phyloP scores from a whole-genome alignment of 2,329 filamentous ascomycete genomes.

The Microsporum canis region DNA sequence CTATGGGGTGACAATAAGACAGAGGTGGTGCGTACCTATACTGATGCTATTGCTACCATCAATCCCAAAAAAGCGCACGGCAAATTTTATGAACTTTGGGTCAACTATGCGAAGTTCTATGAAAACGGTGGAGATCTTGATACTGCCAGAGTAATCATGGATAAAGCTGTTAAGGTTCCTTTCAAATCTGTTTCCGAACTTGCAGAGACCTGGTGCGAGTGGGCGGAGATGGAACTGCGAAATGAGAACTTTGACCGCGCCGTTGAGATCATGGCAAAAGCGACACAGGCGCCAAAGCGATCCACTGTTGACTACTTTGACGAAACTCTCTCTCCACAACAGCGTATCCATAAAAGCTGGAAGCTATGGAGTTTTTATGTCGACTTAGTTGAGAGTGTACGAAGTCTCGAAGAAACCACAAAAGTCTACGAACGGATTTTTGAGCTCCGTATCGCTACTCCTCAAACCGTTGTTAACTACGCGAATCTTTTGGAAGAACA shows the following conservation, averaged over 20 bases:
- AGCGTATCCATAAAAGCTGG: conserved; percentile 97
- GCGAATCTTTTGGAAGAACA: conserved; percentile 90
- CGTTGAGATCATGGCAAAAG: conserved; percentile 91
- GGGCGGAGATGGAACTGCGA: conserved; percentile 95
- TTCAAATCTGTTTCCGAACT: conserved; percentile 97
- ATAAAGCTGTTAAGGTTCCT: conserved; percentile 94
- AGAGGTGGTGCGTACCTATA: conserved; percentile 89
- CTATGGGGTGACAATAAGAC: conserved; percentile 88
- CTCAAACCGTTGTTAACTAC: conserved; percentile 97
- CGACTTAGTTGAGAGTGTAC: conserved; percentile 89
- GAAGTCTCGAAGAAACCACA: conserved; percentile 78
- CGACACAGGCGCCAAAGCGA: conserved; percentile 88
- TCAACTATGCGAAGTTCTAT: conserved; percentile 95
- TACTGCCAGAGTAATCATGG: conserved; percentile 84
- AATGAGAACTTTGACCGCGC: conserved; percentile 94
- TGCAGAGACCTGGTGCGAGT: conserved; percentile 97
- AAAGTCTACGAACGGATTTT: conserved; percentile 97
- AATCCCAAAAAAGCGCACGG: conserved; percentile 90
- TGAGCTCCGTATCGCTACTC: conserved; percentile 92
- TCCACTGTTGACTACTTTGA: conserved; percentile 99
- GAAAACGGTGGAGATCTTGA: conserved; percentile 73
- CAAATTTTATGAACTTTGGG: conserved; percentile 88
- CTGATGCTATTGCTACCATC: conserved; percentile 83
- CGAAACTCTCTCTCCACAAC: conserved; percentile 83
- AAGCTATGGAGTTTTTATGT: conserved; percentile 99